Evolutionary conservation across 257 asterid species (phyloP), one percentile per base, ranked within the genome.

Genomic region (Salvia hispanica): DNA sequence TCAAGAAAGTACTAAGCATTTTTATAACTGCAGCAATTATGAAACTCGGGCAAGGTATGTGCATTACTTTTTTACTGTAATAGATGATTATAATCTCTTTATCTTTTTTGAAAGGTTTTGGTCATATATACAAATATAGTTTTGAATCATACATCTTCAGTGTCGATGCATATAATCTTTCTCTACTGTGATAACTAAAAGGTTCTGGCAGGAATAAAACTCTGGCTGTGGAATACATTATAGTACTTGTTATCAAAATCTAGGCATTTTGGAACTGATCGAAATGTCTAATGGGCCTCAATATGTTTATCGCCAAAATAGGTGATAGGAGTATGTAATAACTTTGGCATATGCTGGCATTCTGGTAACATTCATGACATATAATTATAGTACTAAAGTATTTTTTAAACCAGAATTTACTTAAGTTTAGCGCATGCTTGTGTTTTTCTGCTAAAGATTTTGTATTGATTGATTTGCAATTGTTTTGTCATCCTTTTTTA

Each of bases 41-140:
- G 87, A 93, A 93, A 81, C 99, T 93, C 71, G 97, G 95, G 67
- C 97, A 91, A 90, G 99, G 99, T 93, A 80, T 53, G 74, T 54
- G 25, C 57, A 5, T 47, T 65, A 74, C 62, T 11, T 56, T 61
- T 72, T 44, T 44, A 61, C n/a, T 58, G 51, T 25, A 21, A 46
- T 52, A 33, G 43, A 53, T 44, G 8, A 10, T 34, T 70, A 65
- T 70, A 53, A 15, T 9, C 50, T 60, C 9, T 25, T 71, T 60
- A 25, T 25, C 12, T 47, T 50, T 54, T 53, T 67, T 62, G 1
- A 39, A 62, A 74, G 63, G 47, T 50, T 50, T 31, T 40, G 10
- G 5, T 54, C 2, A 18, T 57, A 33, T 57, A 15, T 36, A 34
- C 39, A 47, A 50, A 18, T 50, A 15, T 36, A 21, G 44, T 56